Percentiles rank a stretch among this genome's conserved stretches.
phyloP scores from a whole-genome alignment of 2,329 filamentous ascomycete species.

The Exophiala oligosperma region DNA sequence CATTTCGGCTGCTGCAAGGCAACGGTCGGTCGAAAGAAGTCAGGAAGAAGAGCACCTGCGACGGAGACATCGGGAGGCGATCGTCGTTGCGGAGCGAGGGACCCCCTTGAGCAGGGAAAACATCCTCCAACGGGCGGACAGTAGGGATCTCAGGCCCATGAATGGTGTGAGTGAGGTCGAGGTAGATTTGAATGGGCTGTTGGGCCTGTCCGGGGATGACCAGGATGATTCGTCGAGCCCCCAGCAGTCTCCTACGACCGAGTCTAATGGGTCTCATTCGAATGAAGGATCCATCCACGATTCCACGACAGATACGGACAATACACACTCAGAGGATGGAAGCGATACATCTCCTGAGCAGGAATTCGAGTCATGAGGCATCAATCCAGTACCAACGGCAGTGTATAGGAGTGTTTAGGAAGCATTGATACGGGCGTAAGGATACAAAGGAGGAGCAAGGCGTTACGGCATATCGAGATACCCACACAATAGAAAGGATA shows the following conservation, averaged over 20 bases:
- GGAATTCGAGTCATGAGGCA: too few species aligned
- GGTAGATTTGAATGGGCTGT: conserved; percentile 17
- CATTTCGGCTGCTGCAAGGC: conserved; percentile 1
- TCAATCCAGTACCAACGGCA: too few species aligned
- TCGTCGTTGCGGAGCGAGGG: conserved; percentile 87
- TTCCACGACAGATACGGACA: too few species aligned
- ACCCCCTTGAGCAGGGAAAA: conserved; percentile 71
- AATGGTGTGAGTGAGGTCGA: conserved; percentile 18
- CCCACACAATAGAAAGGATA: too few species aligned
- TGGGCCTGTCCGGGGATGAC: conserved; percentile 14
- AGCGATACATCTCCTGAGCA: too few species aligned
- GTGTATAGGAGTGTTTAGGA: too few species aligned
- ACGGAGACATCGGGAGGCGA: conserved; percentile 77
- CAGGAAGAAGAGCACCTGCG: conserved; percentile 62
- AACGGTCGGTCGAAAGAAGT: conserved; percentile 18
- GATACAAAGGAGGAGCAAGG: neutral
- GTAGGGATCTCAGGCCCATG: conserved; percentile 20
- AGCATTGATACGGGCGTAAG: too few species aligned
- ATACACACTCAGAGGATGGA: too few species aligned
- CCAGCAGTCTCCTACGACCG: too few species aligned
- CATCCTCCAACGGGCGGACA: conserved; percentile 65
- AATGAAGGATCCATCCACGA: too few species aligned
- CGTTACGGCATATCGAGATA: neutral
- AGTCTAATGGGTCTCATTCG: too few species aligned
- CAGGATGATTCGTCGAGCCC: neutral